phyloP scores from a whole-genome alignment of 257 asterid species.

The Coffea canephora region DNA sequence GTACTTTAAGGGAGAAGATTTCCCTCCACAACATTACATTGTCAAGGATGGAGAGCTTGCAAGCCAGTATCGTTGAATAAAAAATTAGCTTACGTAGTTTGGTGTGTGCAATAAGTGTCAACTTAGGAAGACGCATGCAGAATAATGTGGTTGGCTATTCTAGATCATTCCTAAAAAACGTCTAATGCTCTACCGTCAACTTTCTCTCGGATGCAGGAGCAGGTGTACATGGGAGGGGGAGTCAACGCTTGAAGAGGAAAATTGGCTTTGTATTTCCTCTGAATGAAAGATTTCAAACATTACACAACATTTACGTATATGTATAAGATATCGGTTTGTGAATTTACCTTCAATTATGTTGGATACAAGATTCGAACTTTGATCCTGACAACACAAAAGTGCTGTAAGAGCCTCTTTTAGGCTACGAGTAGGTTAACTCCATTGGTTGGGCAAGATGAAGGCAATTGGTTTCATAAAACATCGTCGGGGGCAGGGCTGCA shows the following conservation, averaged over 20 bases:
- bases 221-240: not conserved
- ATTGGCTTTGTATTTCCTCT: not conserved
- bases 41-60: constrained; percentile 98
- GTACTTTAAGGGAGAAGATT: constrained; percentile 95
- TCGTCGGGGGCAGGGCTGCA: too few species aligned
- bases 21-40: constrained; percentile 77
- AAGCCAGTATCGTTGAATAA: constrained; percentile 68
- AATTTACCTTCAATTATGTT: too few species aligned
- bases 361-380: too few species aligned
- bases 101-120: not conserved
- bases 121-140: not conserved
- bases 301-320: not conserved
- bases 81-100: not conserved
- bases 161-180: not conserved
- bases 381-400: too few species aligned
- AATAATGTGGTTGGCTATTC: constrained; percentile 6
- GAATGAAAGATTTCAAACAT: not conserved
- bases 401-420: too few species aligned
- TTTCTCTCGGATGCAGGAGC: not conserved
- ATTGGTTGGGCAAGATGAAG: too few species aligned
- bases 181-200: not conserved
- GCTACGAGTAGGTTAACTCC: too few species aligned
- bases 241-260: not conserved
- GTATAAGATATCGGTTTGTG: too few species aligned
- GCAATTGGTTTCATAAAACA: too few species aligned